Conservation (phyloP, 2,329 filamentous ascomycete species). For the Neonectria faginata region DNA sequence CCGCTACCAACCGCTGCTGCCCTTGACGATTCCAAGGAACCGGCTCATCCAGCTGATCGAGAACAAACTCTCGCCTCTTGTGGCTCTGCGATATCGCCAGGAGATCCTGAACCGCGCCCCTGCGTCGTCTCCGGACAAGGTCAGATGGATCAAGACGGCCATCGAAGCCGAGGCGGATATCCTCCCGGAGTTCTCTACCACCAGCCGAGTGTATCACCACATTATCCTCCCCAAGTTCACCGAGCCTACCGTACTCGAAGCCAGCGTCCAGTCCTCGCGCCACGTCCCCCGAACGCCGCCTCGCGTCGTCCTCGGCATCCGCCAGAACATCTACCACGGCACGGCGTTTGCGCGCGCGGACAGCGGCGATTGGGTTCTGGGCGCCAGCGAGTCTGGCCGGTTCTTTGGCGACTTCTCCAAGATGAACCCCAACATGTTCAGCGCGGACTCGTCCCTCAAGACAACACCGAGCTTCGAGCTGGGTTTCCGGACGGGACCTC, state of each 20-base stretch:
- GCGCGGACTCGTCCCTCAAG: slow-evolving; percentile 45
- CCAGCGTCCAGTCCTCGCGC: slow-evolving; percentile 47
- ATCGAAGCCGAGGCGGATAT: slow-evolving; percentile 48
- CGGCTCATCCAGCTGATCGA: slow-evolving; percentile 53
- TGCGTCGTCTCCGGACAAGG: slow-evolving; percentile 25
- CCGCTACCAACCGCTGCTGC: slow-evolving; percentile 54
- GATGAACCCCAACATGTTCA: slow-evolving; percentile 47
- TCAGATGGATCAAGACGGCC: slow-evolving; percentile 42
- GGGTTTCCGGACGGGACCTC: slow-evolving; percentile 51
- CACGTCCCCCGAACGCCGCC: slow-evolving; percentile 40
- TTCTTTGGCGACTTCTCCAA: slow-evolving; percentile 50
- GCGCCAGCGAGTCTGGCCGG: slow-evolving; percentile 46
- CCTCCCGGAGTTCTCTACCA: slow-evolving; percentile 53
- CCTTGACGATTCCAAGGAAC: slow-evolving; percentile 51
- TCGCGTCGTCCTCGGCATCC: slow-evolving; percentile 49
- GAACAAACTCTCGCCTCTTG: slow-evolving; percentile 53
- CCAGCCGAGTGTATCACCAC: slow-evolving; percentile 52
- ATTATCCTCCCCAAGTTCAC: slow-evolving; percentile 45
- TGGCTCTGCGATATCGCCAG: slow-evolving; percentile 55
- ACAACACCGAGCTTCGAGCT: slow-evolving; percentile 55
- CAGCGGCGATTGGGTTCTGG: slow-evolving; percentile 55
- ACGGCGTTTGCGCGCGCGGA: slow-evolving; percentile 55
- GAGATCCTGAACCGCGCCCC: slow-evolving; percentile 49
- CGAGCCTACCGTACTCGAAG: slow-evolving; percentile 53
- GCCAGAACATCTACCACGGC: slow-evolving; percentile 50